These are phyloP conservation scores for Leucocoprinus leucothites DNA, from an alignment of 768 basidiomycete genomes.

Conservation along the genomic window DNA sequence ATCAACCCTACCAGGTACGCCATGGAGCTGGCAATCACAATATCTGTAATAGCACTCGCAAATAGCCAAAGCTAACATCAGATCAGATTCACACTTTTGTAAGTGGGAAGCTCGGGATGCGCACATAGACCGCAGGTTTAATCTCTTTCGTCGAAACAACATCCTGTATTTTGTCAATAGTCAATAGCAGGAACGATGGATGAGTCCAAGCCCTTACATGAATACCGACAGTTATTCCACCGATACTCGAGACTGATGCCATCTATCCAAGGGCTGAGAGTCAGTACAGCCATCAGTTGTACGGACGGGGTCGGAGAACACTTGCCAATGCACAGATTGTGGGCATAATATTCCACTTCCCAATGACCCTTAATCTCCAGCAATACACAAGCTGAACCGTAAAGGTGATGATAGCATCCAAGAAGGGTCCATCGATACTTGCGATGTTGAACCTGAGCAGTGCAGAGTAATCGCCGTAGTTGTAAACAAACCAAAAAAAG, in stretches of 20 bases:
- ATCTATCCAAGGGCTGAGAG: neutral
- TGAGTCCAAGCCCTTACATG: neutral
- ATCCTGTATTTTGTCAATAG: neutral
- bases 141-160: neutral
- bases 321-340: neutral
- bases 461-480: neutral
- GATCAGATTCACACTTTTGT: neutral
- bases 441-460: neutral
- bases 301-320: no score
- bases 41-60: neutral
- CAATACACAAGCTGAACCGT: constrained; percentile 6
- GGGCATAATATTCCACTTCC: constrained; percentile 2
- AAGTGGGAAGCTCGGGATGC: no score
- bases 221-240: neutral
- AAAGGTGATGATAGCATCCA: constrained; percentile 7
- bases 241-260: neutral
- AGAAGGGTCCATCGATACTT: neutral
- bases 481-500: constrained; percentile 3
- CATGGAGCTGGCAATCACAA: constrained; percentile 4
- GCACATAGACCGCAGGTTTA: neutral
- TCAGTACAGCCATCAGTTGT: no score
- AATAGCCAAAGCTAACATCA: neutral
- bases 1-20: neutral
- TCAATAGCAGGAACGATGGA: neutral
- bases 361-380: constrained; percentile 2